Percentiles rank a stretch among this genome's conserved stretches.
Conservation (phyloP, 1,284 basidiomycete genomes). For the Trametes hirsuta region DNA sequence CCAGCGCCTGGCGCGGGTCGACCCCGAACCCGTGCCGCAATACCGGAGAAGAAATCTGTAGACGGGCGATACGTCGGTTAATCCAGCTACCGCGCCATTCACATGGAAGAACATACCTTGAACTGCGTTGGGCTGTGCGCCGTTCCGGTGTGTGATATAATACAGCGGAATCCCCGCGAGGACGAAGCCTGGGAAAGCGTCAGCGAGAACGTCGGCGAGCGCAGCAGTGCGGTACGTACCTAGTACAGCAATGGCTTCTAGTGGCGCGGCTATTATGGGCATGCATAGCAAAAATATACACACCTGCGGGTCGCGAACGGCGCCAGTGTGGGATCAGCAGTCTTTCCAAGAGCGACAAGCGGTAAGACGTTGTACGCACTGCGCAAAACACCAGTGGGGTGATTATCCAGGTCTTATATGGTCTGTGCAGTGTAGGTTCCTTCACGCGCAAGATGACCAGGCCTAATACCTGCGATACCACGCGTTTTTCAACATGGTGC, state of each 20-base stretch:
- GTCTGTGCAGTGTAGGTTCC: constrained; percentile 88
- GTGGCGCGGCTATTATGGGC: constrained; percentile 92
- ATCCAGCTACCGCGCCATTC: constrained; percentile 2
- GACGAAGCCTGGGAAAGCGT: constrained; percentile 56
- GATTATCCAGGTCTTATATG: constrained; percentile 89
- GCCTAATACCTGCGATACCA: constrained; percentile 69
- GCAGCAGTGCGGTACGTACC: constrained; percentile 49
- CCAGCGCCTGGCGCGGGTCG: constrained; percentile 57
- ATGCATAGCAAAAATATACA: constrained; percentile 93
- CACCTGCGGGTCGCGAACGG: constrained; percentile 49
- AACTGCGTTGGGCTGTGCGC: constrained; percentile 43
- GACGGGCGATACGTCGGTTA: constrained; percentile 1
- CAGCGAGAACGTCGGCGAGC: neutral
- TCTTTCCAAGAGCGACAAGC: neutral
- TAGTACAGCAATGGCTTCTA: constrained; percentile 85
- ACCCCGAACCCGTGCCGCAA: constrained; percentile 51
- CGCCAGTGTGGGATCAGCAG: neutral
- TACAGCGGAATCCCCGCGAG: constrained; percentile 83
- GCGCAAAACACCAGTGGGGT: constrained; percentile 92
- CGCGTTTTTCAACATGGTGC: neutral
- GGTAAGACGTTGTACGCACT: constrained; percentile 47
- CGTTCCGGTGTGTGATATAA: constrained; percentile 70
- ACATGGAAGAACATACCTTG: constrained; percentile 13
- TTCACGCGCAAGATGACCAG: constrained; percentile 88
- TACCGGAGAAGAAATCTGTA: constrained; percentile 47